phyloP scores from a whole-genome alignment of 257 asterid species.

The Schizonepeta tenuifolia region DNA sequence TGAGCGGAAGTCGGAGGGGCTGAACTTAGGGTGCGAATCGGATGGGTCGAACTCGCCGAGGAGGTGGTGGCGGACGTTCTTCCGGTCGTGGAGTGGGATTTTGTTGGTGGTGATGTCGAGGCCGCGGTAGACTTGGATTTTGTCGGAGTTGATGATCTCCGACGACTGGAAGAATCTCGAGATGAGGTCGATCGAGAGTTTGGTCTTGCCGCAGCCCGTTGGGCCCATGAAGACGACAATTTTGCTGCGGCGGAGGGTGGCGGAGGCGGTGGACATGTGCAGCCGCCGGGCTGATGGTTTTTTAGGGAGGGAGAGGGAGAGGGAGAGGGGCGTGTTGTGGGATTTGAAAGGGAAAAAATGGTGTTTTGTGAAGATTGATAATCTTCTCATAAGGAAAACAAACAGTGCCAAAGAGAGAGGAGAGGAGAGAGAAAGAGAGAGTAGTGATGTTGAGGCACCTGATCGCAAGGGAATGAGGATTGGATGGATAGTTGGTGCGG shows the following conservation, averaged over 20 bases:
- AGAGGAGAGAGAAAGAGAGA: conserved; percentile 12
- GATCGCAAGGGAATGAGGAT: conserved; percentile 31
- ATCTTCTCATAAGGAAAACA: conserved; percentile 36
- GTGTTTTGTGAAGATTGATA: conserved; percentile 29
- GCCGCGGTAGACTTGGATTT: conserved; percentile 73
- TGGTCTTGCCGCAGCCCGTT: conserved; percentile 90
- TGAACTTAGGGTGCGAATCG: conserved; percentile 64
- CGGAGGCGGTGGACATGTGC: conserved; percentile 36
- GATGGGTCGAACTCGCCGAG: conserved; percentile 67
- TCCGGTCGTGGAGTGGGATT: conserved; percentile 56
- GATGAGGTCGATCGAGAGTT: conserved; percentile 76
- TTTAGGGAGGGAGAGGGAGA: background rate
- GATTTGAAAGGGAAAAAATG: conserved; percentile 20
- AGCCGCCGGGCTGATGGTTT: conserved; percentile 28
- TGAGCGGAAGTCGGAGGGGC: conserved; percentile 62
- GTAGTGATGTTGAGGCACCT: conserved; percentile 20
- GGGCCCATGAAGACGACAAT: conserved; percentile 80
- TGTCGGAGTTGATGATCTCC: conserved; percentile 87
- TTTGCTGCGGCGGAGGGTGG: conserved; percentile 44
- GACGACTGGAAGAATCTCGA: conserved; percentile 60
- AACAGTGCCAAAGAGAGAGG: conserved; percentile 10
- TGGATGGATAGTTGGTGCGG: conserved; percentile 36
- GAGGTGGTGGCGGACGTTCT: conserved; percentile 70
- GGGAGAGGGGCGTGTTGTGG: conserved; percentile 24
- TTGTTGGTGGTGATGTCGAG: conserved; percentile 81